Base-by-base conservation (phyloP, 768 basidiomycete genomes). In the Suillus fuscotomentosus region DNA sequence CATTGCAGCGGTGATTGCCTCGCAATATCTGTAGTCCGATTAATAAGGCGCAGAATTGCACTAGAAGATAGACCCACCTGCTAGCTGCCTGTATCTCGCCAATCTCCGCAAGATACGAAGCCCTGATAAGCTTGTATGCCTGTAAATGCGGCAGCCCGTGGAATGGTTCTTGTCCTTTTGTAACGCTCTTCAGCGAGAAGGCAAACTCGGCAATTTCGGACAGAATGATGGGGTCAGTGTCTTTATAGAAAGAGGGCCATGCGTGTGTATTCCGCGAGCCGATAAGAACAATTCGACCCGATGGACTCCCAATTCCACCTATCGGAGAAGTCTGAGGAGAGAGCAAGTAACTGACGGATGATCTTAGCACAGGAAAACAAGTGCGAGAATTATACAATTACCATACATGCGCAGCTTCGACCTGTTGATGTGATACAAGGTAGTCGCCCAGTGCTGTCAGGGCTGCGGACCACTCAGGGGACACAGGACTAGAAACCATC, bases 131-230 rank as follows among this genome's bases (percentile, higher is more conserved):
- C 62, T 91, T 88, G 79, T 94, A 97, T 3, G 93, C 87, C 75
- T 99, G 92, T 34, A 99, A 80, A 71, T 95, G 90, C 10, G 92
- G 86, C 22, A 98, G 76, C 1, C 96, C 97, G 59, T 79, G 76
- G 73, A 94, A 96, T 4, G 86, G 69, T 60, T 99, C 97, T 71
- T 95, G 94, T 14, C 95, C 93, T 77, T 97, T 97, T 2, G 81
- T 70, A 1, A 84, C 75, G 5, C 89, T 78, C n/a, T 84, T 81
- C 45, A 97, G 77, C 7, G 93, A 93, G 53, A 95, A 72, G 0
- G 94, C 96, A 74, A 94, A 99, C 78, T 99, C 97, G 15, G 88
- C 80, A 56, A 97, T 88, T 78, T 99, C 97, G 3, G 95, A 89
- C 68, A 97, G 85, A 64, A 96, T 86, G 59, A 95, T 79, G 3